These are phyloP conservation scores for Scenedesmus sp. DNA, from an alignment of 163 green algal species.

Conservation along the genomic window DNA sequence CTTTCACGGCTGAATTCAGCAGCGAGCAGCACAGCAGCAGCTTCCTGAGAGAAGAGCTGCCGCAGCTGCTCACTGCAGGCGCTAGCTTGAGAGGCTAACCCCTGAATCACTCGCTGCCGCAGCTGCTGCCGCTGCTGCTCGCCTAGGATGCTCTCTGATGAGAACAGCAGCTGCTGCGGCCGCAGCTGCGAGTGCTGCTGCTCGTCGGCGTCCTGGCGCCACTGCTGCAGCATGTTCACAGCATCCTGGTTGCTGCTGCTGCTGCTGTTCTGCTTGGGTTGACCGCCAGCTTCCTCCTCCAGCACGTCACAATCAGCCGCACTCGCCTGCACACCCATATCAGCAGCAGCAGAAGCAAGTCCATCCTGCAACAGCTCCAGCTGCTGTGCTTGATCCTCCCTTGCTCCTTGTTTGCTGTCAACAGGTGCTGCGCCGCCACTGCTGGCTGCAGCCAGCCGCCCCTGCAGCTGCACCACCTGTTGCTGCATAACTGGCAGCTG, in stretches of 20 bases:
- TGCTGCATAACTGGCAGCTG: not conserved
- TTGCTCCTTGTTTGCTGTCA: not conserved
- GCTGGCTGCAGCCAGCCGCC: not conserved
- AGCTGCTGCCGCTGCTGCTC: not conserved
- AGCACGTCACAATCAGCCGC: not conserved
- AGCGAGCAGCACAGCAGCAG: not conserved
- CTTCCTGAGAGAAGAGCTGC: not conserved
- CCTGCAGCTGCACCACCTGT: slow-evolving; percentile 7
- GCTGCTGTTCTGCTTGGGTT: not conserved
- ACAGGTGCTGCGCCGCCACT: not conserved
- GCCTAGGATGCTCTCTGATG: no score
- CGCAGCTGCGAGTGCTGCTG: not conserved
- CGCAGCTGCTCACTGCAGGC: not conserved
- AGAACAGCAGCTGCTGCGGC: not conserved
- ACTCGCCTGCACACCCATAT: not conserved
- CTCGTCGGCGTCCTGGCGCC: not conserved
- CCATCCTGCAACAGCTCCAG: not conserved
- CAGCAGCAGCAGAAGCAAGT: not conserved
- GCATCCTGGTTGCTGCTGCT: not conserved
- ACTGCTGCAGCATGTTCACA: not conserved
- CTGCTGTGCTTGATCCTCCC: not conserved
- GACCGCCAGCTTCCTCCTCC: not conserved
- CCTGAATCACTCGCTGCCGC: not conserved
- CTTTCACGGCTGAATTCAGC: not conserved
- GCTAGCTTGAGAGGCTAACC: not conserved